phyloP scores from a whole-genome alignment of 2,329 filamentous ascomycete genomes.

The Cladosporium velox region DNA sequence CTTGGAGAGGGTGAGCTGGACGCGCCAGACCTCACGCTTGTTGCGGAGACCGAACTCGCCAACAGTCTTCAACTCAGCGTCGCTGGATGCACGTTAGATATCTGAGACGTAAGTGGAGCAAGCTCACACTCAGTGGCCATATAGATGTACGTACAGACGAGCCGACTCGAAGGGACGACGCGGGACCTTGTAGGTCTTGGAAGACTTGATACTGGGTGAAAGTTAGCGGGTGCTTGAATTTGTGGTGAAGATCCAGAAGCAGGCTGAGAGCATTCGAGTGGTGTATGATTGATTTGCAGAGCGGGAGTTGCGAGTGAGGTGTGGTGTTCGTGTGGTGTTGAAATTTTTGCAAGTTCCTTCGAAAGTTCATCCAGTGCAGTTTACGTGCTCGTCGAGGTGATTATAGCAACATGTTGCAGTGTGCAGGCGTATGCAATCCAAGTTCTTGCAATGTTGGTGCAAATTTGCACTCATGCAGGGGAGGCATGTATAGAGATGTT shows the following conservation, averaged over 20 bases:
- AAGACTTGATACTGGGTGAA: slow-evolving; percentile 66
- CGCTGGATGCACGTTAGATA: slow-evolving; percentile 75
- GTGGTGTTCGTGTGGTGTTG: background rate
- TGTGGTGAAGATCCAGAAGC: background rate
- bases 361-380: background rate
- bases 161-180: slow-evolving; percentile 98
- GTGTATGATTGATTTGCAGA: background rate
- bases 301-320: background rate
- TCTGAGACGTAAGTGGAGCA: slow-evolving; percentile 95
- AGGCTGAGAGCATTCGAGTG: slow-evolving; percentile 11
- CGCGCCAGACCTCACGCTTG: slow-evolving; percentile 99
- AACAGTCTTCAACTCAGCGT: slow-evolving; percentile 99
- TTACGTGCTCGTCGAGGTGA: background rate
- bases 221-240: background rate
- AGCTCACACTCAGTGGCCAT: slow-evolving; percentile 96
- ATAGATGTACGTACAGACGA: slow-evolving; percentile 88
- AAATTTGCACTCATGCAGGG: background rate
- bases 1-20: slow-evolving; percentile 99
- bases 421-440: background rate
- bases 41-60: slow-evolving; percentile 99
- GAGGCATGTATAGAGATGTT: background rate
- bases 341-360: background rate
- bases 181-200: slow-evolving; percentile 99
- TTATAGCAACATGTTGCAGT: background rate
- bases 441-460: background rate